Evolutionary conservation across 1,139 yeast genomes (phyloP).

Genomic region (Keqinozyma sinolaborantium): DNA sequence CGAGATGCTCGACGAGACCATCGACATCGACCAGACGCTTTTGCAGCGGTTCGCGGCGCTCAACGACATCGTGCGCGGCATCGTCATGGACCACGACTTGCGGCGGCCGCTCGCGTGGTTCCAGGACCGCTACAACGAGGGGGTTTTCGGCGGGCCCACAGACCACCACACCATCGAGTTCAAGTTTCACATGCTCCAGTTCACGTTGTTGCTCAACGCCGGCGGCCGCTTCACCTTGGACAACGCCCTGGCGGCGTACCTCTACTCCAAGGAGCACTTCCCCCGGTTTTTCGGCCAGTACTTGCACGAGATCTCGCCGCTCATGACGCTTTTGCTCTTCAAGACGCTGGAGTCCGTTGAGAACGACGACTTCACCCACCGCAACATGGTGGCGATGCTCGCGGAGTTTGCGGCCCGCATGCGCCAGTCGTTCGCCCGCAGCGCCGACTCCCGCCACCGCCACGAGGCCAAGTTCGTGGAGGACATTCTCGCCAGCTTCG

Average conservation of each 20-base stretch:
- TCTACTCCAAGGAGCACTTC: constrained; percentile 54
- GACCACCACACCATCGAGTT: constrained; percentile 43
- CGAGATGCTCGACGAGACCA: constrained; percentile 19
- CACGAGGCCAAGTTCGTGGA: constrained; percentile 38
- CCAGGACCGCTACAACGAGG: constrained; percentile 15
- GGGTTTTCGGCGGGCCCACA: constrained; percentile 4
- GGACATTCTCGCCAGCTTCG: constrained; percentile 33
- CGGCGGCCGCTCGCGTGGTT: constrained; percentile 36
- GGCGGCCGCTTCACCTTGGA: constrained; percentile 14
- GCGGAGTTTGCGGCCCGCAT: constrained; percentile 22
- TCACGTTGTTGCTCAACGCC: constrained; percentile 35
- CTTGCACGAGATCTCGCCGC: constrained; percentile 46
- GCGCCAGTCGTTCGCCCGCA: constrained; percentile 18
- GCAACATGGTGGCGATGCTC: constrained; percentile 16
- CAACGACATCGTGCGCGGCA: constrained; percentile 35
- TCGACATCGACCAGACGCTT: constrained; percentile 20
- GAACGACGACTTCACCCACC: constrained; percentile 15
- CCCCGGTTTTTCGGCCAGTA: constrained; percentile 38
- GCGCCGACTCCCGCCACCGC: constrained; percentile 15
- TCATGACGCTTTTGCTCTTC: constrained; percentile 49
- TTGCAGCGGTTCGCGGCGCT: constrained; percentile 26
- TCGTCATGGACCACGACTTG: constrained; percentile 31
- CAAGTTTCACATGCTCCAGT: constrained; percentile 61
- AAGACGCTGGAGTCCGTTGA: constrained; percentile 11
- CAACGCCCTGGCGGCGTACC: constrained; percentile 42